A percentile compares a stretch with the other conserved stretches of the same genome.
These are phyloP conservation scores for Aspergillus fructus DNA, from an alignment of 2,329 filamentous ascomycete genomes.

Conservation along the genomic window DNA sequence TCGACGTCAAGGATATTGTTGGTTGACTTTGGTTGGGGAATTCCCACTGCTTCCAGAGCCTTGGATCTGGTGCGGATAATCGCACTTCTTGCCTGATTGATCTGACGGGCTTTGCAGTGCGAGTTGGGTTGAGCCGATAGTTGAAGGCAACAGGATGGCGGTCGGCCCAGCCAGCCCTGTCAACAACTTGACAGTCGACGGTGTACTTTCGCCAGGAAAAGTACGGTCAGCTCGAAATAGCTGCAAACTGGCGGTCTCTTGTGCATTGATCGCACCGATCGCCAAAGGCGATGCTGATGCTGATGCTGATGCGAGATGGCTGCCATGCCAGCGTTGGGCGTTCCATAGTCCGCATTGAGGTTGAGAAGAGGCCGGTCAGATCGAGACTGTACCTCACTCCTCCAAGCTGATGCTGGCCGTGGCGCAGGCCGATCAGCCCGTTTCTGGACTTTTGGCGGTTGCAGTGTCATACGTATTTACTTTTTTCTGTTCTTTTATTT, in stretches of 20 bases:
- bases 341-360: not conserved
- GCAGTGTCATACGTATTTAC: not conserved
- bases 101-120: too few relatives aligned
- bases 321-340: not conserved
- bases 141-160: not conserved
- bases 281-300: not conserved
- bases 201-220: not conserved
- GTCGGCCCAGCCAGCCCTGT: not conserved
- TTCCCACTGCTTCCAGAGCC: not conserved
- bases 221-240: not conserved
- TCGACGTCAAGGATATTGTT: not conserved
- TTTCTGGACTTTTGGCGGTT: not conserved
- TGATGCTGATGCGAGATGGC: slow-evolving; percentile 4
- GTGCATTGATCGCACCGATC: not conserved
- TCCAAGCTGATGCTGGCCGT: not conserved
- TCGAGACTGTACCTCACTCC: not conserved
- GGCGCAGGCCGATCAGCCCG: slow-evolving; percentile 1
- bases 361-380: not conserved
- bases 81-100: not conserved
- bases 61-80: not conserved
- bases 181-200: too few relatives aligned
- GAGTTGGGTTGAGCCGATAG: not conserved
- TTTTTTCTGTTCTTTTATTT: not conserved
- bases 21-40: not conserved
- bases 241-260: not conserved